Evolutionary conservation across 169 alveolate species (phyloP).

Genomic region (Eimeria praecox): DNA sequence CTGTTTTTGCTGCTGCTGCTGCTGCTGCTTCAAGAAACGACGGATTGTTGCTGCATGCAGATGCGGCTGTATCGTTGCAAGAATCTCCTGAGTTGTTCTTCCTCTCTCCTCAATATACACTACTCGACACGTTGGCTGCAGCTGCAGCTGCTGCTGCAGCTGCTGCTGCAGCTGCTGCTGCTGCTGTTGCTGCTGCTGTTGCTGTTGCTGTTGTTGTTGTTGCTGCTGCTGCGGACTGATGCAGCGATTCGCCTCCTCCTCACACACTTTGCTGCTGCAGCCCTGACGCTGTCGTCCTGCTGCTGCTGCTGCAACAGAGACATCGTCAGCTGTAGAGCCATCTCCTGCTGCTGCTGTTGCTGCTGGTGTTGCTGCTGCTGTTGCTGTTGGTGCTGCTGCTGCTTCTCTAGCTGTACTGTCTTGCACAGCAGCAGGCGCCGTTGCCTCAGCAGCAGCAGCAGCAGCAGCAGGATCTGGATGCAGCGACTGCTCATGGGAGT

Average conservation of each 20-base stretch:
- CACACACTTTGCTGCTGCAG: not conserved
- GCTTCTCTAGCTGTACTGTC: not conserved
- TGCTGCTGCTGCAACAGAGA: not conserved
- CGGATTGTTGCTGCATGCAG: constrained; percentile 25
- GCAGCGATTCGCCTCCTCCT: not conserved
- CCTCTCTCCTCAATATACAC: constrained; percentile 43
- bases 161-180: constrained; percentile 33
- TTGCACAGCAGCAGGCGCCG: not conserved
- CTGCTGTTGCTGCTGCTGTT: constrained; percentile 24
- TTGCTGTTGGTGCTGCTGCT: not conserved
- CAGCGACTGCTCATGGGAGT: not conserved
- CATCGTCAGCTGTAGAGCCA: not conserved
- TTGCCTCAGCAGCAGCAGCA: not conserved
- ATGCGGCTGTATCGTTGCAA: constrained; percentile 17
- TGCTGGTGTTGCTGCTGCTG: constrained; percentile 12
- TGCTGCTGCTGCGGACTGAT: constrained; percentile 42
- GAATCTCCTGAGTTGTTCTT: not conserved
- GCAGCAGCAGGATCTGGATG: not conserved
- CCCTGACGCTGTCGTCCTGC: not conserved
- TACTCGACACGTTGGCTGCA: constrained; percentile 30
- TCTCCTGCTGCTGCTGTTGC: constrained; percentile 22
- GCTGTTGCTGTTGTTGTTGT: too few species aligned
- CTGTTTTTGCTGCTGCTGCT: constrained; percentile 42
- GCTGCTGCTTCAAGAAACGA: constrained; percentile 56
- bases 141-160: constrained; percentile 21